Evolutionary conservation across 805 yeast genomes (phyloP).

Genomic region (Pichia paraexigua): DNA sequence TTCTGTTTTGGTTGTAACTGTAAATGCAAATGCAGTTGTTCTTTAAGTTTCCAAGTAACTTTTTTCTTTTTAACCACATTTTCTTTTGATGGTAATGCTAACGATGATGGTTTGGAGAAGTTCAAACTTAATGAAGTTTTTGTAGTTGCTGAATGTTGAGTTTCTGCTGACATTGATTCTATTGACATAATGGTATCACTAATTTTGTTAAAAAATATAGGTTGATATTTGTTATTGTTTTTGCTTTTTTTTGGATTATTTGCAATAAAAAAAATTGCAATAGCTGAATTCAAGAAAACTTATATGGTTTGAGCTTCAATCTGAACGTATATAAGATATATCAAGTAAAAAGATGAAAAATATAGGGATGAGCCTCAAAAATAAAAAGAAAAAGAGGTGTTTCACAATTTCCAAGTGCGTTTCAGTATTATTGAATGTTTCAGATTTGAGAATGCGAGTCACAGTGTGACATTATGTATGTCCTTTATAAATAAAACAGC

Average conservation of each 20-base stretch:
- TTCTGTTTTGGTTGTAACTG: not conserved
- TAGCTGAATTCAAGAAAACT: too few relatives aligned
- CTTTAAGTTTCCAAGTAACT: constrained; percentile 4
- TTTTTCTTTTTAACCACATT: constrained; percentile 1
- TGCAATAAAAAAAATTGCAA: not conserved
- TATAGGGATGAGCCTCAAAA: not conserved
- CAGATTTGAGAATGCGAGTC: not conserved
- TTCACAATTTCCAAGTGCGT: not conserved
- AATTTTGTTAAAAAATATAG: not conserved
- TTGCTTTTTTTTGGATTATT: not conserved
- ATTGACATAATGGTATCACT: not conserved
- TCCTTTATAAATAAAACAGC: not conserved
- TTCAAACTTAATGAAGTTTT: not conserved
- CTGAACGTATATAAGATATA: not conserved
- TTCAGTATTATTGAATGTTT: not conserved
- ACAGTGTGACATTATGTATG: not conserved
- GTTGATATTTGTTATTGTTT: too few relatives aligned
- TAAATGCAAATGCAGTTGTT: constrained; percentile 1
- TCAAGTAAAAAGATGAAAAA: not conserved
- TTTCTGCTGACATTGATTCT: not conserved
- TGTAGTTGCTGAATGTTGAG: not conserved
- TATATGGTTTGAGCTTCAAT: not conserved
- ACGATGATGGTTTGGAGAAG: not conserved
- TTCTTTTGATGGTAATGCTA: not conserved
- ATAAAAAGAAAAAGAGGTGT: not conserved